Evolutionary conservation across 208 protist genomes (phyloP), one percentile per base, ranked within the genome.

Genomic region (Trypanosoma theileri): DNA sequence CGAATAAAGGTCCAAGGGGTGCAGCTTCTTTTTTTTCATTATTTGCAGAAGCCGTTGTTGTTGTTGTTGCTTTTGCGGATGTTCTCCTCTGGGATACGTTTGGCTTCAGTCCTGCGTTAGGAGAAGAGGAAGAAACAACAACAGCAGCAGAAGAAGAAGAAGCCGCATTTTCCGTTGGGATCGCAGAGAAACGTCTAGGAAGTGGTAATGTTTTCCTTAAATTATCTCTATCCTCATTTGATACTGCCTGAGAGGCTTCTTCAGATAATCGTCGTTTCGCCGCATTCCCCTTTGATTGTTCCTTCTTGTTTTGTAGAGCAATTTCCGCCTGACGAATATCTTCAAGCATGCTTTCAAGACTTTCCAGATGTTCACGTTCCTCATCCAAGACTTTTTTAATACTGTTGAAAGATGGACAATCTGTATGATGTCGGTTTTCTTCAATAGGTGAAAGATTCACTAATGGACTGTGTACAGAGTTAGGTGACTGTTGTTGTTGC

Each of bases 341-440:
- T 51, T 50, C 21, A 19, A 69, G 40, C 46, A 69, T 69, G 16
- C n/a, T 12, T 22, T 69, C 53, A 11, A 69, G 19, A 11, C 26
- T n/a, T 52, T 69, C 50, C 16, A 69, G 24, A 11, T 69, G 50
- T 13, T 59, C 4, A 16, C 63, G 50, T 26, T 69, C 63, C 26
- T 58, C n/a, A n/a, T 35, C 19, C 10, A 69, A 51, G 1, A 14
- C 16, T 8, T 19, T 19, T 16, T 60, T 45, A 10, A 69, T 54
- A 6, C 13, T 67, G 21, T 54, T 26, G 58, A 59, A 67, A 12
- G 28, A 48, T 26, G 13, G 10, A 17, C 16, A 14, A 16, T 58
- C 22, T 16, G 48, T 10, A 45, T 16, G n/a, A 21, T 9, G 9
- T n/a, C 10, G 45, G 10, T 55, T 7, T 41, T 35, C 45, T 9